These are phyloP conservation scores for Polygonum maritimum DNA, from an alignment of 148 eudicot genomes.

Conservation along the genomic window DNA sequence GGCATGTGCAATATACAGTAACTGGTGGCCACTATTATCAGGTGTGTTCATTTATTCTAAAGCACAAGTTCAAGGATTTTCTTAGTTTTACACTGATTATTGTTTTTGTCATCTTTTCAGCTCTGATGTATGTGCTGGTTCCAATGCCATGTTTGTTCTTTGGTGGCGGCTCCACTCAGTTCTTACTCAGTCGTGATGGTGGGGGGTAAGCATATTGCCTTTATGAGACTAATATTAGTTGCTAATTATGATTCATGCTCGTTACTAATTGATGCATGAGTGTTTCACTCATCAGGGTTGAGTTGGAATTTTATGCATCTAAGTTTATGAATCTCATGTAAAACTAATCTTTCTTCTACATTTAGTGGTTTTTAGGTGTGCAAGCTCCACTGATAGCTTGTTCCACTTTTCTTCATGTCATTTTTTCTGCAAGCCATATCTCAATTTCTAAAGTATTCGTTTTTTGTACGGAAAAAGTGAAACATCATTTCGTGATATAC, in stretches of 20 bases:
- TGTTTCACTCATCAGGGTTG: background rate
- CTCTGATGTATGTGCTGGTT: constrained; percentile 94
- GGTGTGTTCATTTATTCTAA: constrained; percentile 29
- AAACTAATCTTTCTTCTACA: background rate
- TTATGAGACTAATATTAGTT: background rate
- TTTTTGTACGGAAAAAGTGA: too few relatives aligned
- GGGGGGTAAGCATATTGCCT: constrained; percentile 64
- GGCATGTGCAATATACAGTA: constrained; percentile 91
- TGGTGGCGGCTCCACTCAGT: constrained; percentile 95
- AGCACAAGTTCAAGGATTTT: background rate
- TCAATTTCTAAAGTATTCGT: too few relatives aligned
- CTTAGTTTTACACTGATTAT: background rate
- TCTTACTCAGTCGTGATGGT: constrained; percentile 85
- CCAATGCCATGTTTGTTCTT: constrained; percentile 98
- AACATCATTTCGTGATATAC: too few relatives aligned
- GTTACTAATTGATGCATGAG: background rate
- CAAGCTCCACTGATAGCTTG: background rate
- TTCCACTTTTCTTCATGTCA: too few relatives aligned
- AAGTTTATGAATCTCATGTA: background rate
- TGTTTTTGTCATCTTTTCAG: constrained; percentile 29
- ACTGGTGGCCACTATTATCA: constrained; percentile 99
- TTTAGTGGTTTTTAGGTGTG: background rate
- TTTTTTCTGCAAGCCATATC: too few relatives aligned
- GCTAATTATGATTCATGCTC: background rate
- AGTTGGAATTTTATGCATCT: background rate